Base-by-base conservation (phyloP, 1,139 yeast genomes). In the Pichia sp. region DNA sequence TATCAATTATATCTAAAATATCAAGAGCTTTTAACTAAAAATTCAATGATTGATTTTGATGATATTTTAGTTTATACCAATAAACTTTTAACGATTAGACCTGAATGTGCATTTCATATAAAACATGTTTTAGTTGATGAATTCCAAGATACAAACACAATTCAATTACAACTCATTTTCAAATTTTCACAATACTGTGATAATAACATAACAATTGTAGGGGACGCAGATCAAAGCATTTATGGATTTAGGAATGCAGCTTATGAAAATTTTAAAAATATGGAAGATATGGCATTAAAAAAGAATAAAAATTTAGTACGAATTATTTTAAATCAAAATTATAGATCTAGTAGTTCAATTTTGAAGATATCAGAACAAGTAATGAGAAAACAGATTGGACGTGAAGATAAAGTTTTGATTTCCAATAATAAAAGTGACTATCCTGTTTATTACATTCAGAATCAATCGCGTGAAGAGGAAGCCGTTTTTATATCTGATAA, bases 171-270 rank as follows among this genome's bases (percentile, higher is more conserved):
- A 44, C 67, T 92, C 39, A 74, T 87, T 71, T 74, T 73, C 50
- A 67, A 70, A 23, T 72, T 90, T 52, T 50, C 61, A 0, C 65
- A 66, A 5, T 61, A 56, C 8, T 58, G 62, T n/a, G 56, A 64
- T 40, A 49, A 62, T 39, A 82, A 82, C 50, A 70, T 90, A 8
- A 86, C 97, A 0, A 79, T 89, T 2, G 97, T 92, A 1, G 98
- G 98, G 1, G 98, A 92, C 57, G 96, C 97, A 0, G 97, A 92
- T 63, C 97, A 92, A 62, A 82, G 96, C 58, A 92, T 92, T 28
- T 92, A 92, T 60, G 87, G 82, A 1, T 90, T 90, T 54, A 70
- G 98, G 51, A 80, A 85, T 55, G 97, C 97, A 0, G 79, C 80
- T 37, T 71, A 82, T 0, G 67, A 69, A 16, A 89, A 87, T 56